Evolutionary conservation across 2,329 filamentous ascomycete genomes (phyloP).

Genomic region (Ophiostoma triangulosporum): DNA sequence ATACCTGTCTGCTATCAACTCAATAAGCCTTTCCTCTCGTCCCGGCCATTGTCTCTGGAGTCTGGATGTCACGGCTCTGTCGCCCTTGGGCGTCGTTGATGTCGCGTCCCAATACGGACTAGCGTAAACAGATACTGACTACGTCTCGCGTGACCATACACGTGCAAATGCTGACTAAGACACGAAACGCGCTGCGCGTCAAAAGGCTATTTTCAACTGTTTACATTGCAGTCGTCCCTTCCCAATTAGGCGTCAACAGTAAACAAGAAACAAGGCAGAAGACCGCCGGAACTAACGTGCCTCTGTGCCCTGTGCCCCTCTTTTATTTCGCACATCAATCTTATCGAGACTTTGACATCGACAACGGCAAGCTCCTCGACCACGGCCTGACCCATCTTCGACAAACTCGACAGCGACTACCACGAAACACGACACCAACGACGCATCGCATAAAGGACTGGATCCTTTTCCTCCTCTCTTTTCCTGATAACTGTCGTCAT

Average conservation of each 20-base stretch:
- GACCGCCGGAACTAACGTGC: neutral
- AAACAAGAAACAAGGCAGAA: conserved; percentile 7
- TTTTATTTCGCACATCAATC: neutral
- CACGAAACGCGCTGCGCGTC: neutral
- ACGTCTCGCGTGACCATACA: neutral
- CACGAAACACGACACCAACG: neutral
- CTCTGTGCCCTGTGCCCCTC: conserved; percentile 3
- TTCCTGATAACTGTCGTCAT: neutral
- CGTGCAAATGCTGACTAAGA: neutral
- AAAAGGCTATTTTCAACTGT: conserved; percentile 1
- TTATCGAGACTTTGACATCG: neutral
- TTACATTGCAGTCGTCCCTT: conserved; percentile 11
- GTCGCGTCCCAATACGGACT: neutral
- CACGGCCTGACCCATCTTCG: neutral
- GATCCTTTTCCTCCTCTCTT: conserved; percentile 7
- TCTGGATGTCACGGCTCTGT: neutral
- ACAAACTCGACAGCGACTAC: neutral
- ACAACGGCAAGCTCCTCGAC: neutral
- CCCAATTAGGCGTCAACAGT: conserved; percentile 9
- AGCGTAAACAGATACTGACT: neutral
- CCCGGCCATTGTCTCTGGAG: neutral
- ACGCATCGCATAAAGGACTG: conserved; percentile 7
- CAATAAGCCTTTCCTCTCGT: neutral
- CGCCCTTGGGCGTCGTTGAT: neutral
- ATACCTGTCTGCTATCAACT: neutral